A percentile compares a stretch with the other conserved stretches of the same genome.
These are phyloP conservation scores for Pseudogymnoascus sp. DNA, from an alignment of 2,329 filamentous ascomycete genomes.

Conservation along the genomic window DNA sequence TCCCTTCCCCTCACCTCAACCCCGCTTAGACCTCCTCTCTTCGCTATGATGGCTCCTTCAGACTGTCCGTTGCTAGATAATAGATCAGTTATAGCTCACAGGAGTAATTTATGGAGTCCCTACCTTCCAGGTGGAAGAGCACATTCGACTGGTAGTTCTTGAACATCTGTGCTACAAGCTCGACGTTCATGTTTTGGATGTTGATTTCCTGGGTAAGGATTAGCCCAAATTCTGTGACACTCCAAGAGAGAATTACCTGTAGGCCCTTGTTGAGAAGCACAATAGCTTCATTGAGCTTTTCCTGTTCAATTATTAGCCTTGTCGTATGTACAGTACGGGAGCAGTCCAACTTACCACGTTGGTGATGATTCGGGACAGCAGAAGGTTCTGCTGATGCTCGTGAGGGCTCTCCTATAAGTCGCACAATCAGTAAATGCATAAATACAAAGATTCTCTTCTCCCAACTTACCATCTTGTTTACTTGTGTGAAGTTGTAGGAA, in stretches of 20 bases:
- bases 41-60: constrained; percentile 63
- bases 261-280: constrained; percentile 88
- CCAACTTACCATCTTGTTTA: constrained; percentile 16
- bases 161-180: constrained; percentile 98
- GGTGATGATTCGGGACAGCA: constrained; percentile 90
- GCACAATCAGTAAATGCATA: neutral
- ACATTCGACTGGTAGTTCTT: constrained; percentile 99
- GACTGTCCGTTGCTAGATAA: constrained; percentile 65
- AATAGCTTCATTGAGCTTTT: constrained; percentile 93
- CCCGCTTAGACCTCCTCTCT: constrained; percentile 4
- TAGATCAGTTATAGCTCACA: constrained; percentile 18
- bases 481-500: neutral
- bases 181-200: constrained; percentile 97
- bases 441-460: neutral
- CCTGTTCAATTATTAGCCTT: constrained; percentile 44
- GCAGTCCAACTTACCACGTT: constrained; percentile 67
- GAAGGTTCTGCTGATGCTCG: constrained; percentile 90
- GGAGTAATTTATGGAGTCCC: neutral
- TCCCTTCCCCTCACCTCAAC: neutral
- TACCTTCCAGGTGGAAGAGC: constrained; percentile 93
- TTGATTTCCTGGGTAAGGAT: constrained; percentile 70
- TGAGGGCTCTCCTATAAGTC: constrained; percentile 78
- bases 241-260: constrained; percentile 46
- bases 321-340: neutral
- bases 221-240: neutral